Evolutionary conservation across 768 basidiomycete species (phyloP).

Genomic region (Leccinum boreale): DNA sequence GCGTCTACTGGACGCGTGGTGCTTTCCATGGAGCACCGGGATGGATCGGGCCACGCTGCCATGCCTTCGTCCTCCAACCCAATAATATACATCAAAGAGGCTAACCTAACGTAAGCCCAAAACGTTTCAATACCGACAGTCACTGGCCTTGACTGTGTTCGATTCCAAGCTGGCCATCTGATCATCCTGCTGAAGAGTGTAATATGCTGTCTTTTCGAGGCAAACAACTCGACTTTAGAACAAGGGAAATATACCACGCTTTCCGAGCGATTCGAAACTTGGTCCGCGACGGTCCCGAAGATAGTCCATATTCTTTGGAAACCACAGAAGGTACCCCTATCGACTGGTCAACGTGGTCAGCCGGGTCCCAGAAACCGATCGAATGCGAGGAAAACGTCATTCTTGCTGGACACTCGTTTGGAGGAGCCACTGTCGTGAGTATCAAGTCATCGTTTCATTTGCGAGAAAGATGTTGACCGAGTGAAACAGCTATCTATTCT

Average conservation of each 20-base stretch:
- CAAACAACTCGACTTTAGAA: slow-evolving; percentile 69
- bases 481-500: slow-evolving; percentile 50
- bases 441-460: not conserved
- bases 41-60: slow-evolving; percentile 66
- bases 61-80: slow-evolving; percentile 32
- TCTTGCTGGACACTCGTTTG: slow-evolving; percentile 55
- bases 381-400: slow-evolving; percentile 35
- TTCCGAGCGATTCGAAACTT: slow-evolving; percentile 58
- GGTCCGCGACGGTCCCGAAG: slow-evolving; percentile 34
- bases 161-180: slow-evolving; percentile 24
- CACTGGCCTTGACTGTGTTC: not conserved
- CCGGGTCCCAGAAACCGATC: slow-evolving; percentile 23
- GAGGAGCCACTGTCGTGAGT: slow-evolving; percentile 51
- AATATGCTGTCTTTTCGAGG: slow-evolving; percentile 50
- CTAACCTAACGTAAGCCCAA: slow-evolving; percentile 50
- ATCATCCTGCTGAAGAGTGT: slow-evolving; percentile 16
- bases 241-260: slow-evolving; percentile 63
- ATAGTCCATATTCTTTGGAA: slow-evolving; percentile 30
- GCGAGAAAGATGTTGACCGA: not conserved
- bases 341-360: slow-evolving; percentile 43
- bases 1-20: slow-evolving; percentile 82
- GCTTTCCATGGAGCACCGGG: slow-evolving; percentile 78
- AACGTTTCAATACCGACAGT: not conserved
- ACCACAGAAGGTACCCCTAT: slow-evolving; percentile 35
- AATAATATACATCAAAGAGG: slow-evolving; percentile 53